Conservation (phyloP, 1,139 yeast species). For the Geotrichum candidum region DNA sequence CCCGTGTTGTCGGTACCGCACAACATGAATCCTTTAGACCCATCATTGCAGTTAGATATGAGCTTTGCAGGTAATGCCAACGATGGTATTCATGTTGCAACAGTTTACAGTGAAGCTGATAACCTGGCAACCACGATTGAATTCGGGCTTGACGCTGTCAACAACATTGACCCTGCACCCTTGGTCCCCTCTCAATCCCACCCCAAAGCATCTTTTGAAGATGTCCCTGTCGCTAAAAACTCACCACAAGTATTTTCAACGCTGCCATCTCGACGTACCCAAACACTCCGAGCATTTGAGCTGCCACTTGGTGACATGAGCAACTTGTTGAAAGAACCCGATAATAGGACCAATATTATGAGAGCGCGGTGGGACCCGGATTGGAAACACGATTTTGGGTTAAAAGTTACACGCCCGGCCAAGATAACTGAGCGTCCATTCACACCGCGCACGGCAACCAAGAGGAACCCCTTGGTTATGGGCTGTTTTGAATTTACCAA, state of each 20-base stretch:
- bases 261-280: constrained; percentile 10
- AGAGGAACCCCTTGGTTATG: neutral
- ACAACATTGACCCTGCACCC: neutral
- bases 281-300: constrained; percentile 11
- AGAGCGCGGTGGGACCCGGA: neutral
- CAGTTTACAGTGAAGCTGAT: constrained; percentile 11
- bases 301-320: neutral
- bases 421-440: neutral
- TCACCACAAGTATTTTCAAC: constrained; percentile 7
- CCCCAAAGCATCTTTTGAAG: constrained; percentile 1
- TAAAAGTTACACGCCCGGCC: neutral
- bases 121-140: constrained; percentile 7
- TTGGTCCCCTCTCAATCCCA: neutral
- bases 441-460: neutral
- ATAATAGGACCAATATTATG: neutral
- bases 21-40: constrained; percentile 49
- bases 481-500: constrained; percentile 11
- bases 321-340: neutral
- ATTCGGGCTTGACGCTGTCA: constrained; percentile 11
- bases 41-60: constrained; percentile 45
- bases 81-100: constrained; percentile 9
- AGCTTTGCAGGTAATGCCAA: constrained; percentile 25
- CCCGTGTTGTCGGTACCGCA: constrained; percentile 68
- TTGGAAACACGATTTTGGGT: neutral
- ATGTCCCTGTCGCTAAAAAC: constrained; percentile 1